Conservation (phyloP, 176 grass and related monocot genomes). For the Alopecurus myosuroides region DNA sequence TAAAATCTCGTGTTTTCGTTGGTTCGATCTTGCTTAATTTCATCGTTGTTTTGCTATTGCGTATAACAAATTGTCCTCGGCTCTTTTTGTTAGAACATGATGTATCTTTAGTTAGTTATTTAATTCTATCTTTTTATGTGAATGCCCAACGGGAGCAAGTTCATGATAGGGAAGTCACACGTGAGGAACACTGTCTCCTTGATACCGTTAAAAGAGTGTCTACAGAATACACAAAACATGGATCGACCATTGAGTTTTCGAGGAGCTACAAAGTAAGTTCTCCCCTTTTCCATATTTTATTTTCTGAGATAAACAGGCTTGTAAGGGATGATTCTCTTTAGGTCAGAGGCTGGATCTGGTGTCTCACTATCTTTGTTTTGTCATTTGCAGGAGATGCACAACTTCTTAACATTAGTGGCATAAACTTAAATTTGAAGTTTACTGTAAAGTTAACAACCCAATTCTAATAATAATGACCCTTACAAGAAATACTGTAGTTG, state of each 20-base stretch:
- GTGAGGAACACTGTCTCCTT: constrained; percentile 28
- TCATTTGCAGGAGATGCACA: too few species aligned
- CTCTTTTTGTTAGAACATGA: constrained; percentile 8
- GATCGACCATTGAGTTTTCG: constrained; percentile 2
- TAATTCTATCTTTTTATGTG: not conserved
- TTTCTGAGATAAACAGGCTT: too few species aligned
- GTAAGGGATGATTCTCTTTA: too few species aligned
- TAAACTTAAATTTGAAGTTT: too few species aligned
- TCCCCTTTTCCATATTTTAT: not conserved
- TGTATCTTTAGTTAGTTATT: not conserved
- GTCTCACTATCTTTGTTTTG: too few species aligned
- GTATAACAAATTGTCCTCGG: not conserved
- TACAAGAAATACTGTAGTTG: not conserved
- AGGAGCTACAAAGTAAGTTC: constrained; percentile 10
- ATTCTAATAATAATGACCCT: not conserved
- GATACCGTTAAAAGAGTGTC: constrained; percentile 14
- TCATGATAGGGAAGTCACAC: constrained; percentile 28
- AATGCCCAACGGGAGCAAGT: constrained; percentile 37
- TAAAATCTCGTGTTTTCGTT: too few species aligned
- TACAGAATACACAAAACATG: not conserved
- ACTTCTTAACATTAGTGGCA: too few species aligned
- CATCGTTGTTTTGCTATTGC: too few species aligned
- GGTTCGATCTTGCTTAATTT: too few species aligned
- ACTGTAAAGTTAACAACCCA: too few species aligned
- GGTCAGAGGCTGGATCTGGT: too few species aligned